A percentile compares a stretch with the other conserved stretches of the same genome.
Evolutionary conservation across 1,284 basidiomycete species (phyloP).

Genomic region (Pholiota adiposa): DNA sequence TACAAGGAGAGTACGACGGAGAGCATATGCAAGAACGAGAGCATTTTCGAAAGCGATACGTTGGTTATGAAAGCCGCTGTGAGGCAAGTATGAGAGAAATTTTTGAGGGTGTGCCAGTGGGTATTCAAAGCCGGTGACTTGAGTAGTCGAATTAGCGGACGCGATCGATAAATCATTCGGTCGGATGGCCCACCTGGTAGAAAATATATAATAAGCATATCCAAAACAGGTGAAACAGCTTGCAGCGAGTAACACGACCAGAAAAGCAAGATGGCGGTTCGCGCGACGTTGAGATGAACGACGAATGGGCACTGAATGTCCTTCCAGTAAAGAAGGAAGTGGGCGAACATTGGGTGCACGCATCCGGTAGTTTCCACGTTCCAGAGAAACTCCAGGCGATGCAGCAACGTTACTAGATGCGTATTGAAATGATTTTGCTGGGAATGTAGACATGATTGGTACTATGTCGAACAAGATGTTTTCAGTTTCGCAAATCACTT

Average conservation of each 20-base stretch:
- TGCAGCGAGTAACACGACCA: constrained; percentile 50
- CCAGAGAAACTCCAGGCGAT: constrained; percentile 67
- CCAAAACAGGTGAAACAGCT: constrained; percentile 57
- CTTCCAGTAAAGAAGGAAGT: constrained; percentile 20
- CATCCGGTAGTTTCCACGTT: constrained; percentile 67
- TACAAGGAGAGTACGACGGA: constrained; percentile 77
- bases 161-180: not conserved
- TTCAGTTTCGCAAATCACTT: not conserved
- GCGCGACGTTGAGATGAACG: constrained; percentile 26
- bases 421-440: constrained; percentile 29
- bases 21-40: constrained; percentile 63
- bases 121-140: constrained; percentile 27
- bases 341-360: constrained; percentile 43
- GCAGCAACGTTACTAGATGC: constrained; percentile 28
- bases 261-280: constrained; percentile 33
- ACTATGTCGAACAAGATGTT: not conserved
- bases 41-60: constrained; percentile 84
- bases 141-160: constrained; percentile 21
- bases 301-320: constrained; percentile 12
- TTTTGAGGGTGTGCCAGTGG: constrained; percentile 32
- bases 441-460: constrained; percentile 32
- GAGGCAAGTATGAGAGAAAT: constrained; percentile 72
- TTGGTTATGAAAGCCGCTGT: constrained; percentile 84
- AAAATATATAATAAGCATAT: constrained; percentile 65
- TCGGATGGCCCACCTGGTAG: constrained; percentile 56